Percentiles rank a stretch among this genome's conserved stretches.
Conservation (phyloP, 2,329 filamentous ascomycete genomes). For the Cyphellophora attinorum region DNA sequence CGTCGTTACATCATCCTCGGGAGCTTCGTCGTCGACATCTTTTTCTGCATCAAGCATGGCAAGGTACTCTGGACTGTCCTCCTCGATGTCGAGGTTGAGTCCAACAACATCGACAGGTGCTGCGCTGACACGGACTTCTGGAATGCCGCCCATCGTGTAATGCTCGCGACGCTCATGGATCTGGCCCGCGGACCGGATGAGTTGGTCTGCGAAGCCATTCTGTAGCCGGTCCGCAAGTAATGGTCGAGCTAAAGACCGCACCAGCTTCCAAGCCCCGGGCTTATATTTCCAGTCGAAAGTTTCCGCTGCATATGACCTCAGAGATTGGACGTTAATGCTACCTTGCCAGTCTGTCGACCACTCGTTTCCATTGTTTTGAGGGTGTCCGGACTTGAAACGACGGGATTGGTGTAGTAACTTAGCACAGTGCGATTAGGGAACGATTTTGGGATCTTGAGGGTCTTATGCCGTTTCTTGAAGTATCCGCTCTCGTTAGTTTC, state of each 20-base stretch:
- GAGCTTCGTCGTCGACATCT: constrained; percentile 18
- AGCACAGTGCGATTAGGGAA: constrained; percentile 76
- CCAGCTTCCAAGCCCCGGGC: constrained; percentile 72
- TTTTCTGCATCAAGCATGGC: constrained; percentile 24
- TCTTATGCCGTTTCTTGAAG: constrained; percentile 68
- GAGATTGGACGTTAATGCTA: constrained; percentile 52
- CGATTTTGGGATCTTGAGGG: constrained; percentile 62
- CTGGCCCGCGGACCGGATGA: constrained; percentile 25
- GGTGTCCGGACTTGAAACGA: constrained; percentile 57
- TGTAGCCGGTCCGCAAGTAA: constrained; percentile 56
- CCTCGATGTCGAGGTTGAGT: constrained; percentile 65
- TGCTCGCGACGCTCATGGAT: constrained; percentile 58
- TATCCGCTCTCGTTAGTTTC: constrained; percentile 72
- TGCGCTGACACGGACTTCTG: constrained; percentile 71
- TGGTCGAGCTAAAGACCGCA: constrained; percentile 68
- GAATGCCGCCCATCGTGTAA: constrained; percentile 61
- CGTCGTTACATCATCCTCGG: constrained; percentile 22
- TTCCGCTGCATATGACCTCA: constrained; percentile 67
- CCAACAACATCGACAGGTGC: constrained; percentile 67
- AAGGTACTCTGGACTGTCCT: constrained; percentile 46
- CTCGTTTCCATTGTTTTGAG: constrained; percentile 42
- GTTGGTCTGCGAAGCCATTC: constrained; percentile 21
- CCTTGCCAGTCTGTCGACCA: constrained; percentile 43
- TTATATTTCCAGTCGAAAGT: constrained; percentile 79
- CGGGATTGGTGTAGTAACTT: constrained; percentile 78